Evolutionary conservation across 768 basidiomycete species (phyloP).

Genomic region (Udeniomyces megalosporus): DNA sequence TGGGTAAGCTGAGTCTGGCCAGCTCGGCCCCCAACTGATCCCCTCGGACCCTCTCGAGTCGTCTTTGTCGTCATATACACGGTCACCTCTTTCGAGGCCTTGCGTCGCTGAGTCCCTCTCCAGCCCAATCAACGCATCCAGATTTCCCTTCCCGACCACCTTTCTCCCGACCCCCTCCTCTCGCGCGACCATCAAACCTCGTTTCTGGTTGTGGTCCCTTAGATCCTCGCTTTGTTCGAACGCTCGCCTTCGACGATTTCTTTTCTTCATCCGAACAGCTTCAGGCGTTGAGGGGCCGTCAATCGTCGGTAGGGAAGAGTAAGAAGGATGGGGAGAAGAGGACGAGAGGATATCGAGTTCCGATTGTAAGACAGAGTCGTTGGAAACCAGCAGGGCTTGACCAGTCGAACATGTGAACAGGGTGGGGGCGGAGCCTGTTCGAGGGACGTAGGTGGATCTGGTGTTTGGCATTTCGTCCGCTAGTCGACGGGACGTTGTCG

Average conservation of each 20-base stretch:
- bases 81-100: neutral
- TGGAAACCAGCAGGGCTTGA: too few relatives aligned
- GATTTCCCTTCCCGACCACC: too few relatives aligned
- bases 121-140: too few relatives aligned
- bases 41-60: neutral
- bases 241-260: neutral
- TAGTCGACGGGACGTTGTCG: neutral
- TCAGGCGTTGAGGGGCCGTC: neutral
- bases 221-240: neutral
- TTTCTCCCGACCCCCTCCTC: neutral
- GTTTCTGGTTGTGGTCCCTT: conserved; percentile 2
- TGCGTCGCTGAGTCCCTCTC: too few relatives aligned
- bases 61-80: neutral
- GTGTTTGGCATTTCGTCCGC: neutral
- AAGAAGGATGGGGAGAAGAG: neutral
- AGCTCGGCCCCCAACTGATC: neutral
- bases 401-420: conserved; percentile 4
- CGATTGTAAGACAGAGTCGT: neutral
- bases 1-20: conserved; percentile 8
- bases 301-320: neutral
- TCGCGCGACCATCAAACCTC: neutral
- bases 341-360: conserved; percentile 7
- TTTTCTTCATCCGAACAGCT: too few relatives aligned
- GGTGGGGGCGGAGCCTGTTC: conserved; percentile 12
- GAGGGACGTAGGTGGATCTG: neutral